A percentile compares a stretch with the other conserved stretches of the same genome.
phyloP scores from a whole-genome alignment of 352 stramenopile genomes.

The Blastocystis sp. region DNA sequence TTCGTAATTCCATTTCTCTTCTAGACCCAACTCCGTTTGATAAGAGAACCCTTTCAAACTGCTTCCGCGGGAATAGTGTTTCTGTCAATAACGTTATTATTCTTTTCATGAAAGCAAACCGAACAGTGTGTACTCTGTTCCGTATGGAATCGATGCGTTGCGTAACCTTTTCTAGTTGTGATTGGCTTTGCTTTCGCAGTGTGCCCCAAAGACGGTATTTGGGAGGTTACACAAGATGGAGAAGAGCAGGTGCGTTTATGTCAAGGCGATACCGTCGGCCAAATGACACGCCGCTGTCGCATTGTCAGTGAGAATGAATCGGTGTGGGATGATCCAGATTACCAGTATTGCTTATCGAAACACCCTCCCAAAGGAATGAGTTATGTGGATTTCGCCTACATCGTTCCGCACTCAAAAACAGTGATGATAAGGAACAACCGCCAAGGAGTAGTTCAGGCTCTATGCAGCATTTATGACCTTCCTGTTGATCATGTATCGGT shows the following conservation, averaged over 20 bases:
- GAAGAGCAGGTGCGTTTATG: not conserved
- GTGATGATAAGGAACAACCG: slow-evolving; percentile 1
- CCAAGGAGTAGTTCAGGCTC: not conserved
- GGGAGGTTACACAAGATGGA: not conserved
- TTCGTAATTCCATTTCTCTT: no score
- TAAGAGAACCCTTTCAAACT: no score
- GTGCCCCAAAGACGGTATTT: not conserved
- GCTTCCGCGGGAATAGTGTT: no score
- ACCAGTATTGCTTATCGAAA: not conserved
- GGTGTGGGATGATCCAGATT: slow-evolving; percentile 19
- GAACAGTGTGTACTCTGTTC: no score
- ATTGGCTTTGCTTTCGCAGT: not conserved
- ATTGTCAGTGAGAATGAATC: not conserved
- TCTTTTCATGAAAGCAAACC: no score
- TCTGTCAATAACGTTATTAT: no score
- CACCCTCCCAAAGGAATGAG: not conserved
- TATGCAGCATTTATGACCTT: not conserved
- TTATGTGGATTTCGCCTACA: not conserved
- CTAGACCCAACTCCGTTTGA: no score
- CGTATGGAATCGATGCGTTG: not conserved
- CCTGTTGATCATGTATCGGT: not conserved
- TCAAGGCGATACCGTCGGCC: not conserved
- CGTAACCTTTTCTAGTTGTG: not conserved
- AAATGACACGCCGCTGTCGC: slow-evolving; percentile 28
- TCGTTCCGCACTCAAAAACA: slow-evolving; percentile 1